Conservation (phyloP, 2,329 filamentous ascomycete genomes). For the Cordyceps pruinosa region DNA sequence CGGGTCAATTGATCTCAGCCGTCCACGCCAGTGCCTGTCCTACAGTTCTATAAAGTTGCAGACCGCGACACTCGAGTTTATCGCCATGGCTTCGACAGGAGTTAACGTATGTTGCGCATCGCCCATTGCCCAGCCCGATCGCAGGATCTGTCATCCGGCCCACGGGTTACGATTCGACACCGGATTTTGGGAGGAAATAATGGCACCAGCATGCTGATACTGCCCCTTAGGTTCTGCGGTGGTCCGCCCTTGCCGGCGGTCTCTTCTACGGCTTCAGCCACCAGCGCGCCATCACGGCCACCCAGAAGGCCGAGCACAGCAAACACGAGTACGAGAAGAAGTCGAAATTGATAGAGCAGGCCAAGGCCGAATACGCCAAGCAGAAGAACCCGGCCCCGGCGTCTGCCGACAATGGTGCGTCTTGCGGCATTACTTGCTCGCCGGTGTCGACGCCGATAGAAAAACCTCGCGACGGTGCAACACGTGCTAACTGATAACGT, state of each 20-base stretch:
- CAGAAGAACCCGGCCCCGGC: conserved; percentile 50
- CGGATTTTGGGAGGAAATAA: background rate
- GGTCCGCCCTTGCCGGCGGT: conserved; percentile 85
- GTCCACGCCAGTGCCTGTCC: conserved; percentile 21
- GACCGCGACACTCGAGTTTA: conserved; percentile 36
- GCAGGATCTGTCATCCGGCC: background rate
- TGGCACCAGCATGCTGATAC: conserved; percentile 21
- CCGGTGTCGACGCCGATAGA: background rate
- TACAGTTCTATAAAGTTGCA: conserved; percentile 22
- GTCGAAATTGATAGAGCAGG: conserved; percentile 83
- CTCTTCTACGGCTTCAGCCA: conserved; percentile 94
- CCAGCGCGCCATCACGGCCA: conserved; percentile 71
- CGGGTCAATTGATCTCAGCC: conserved; percentile 40
- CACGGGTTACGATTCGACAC: background rate
- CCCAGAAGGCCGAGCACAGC: conserved; percentile 62
- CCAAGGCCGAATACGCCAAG: conserved; percentile 85
- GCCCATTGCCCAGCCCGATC: background rate
- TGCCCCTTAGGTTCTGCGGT: conserved; percentile 77
- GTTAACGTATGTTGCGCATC: conserved; percentile 52
- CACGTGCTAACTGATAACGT: conserved; percentile 17
- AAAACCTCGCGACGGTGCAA: background rate
- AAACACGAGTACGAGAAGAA: conserved; percentile 86
- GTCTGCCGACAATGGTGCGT: conserved; percentile 28
- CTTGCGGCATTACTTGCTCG: conserved; percentile 14
- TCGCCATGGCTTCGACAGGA: conserved; percentile 59